Percentiles rank a stretch among this genome's conserved stretches.
Conservation (phyloP, 2,329 filamentous ascomycete genomes). For the Graphilbum sp. region DNA sequence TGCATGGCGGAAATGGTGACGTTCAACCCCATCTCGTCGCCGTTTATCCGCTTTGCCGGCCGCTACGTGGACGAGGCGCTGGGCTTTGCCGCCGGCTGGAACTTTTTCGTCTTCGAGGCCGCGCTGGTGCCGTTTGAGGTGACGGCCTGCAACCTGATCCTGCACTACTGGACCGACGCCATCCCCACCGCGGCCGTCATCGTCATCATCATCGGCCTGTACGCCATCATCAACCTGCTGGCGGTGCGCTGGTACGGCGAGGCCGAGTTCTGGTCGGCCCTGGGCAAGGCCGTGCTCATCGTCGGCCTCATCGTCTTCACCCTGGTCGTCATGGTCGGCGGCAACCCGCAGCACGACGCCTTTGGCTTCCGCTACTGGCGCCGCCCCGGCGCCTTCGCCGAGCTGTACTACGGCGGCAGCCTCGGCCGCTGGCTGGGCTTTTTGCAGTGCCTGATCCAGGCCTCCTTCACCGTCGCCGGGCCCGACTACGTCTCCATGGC, state of each 20-base stretch:
- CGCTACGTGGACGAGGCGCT: conserved; percentile 27
- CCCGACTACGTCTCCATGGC: conserved; percentile 33
- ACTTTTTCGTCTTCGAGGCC: conserved; percentile 20
- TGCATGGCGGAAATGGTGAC: conserved; percentile 27
- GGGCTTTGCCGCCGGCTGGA: conserved; percentile 31
- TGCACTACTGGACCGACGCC: conserved; percentile 8
- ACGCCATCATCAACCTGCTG: conserved; percentile 13
- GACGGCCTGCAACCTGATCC: conserved; percentile 3
- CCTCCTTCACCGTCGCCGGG: conserved; percentile 10
- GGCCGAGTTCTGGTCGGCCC: conserved; percentile 6
- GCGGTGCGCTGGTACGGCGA: conserved; percentile 7
- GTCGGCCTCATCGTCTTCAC: conserved; percentile 33
- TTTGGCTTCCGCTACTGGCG: conserved; percentile 8
- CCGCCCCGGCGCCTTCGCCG: conserved; percentile 25
- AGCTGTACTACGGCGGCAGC: conserved; percentile 14
- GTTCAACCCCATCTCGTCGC: conserved; percentile 38
- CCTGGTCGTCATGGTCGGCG: conserved; percentile 28
- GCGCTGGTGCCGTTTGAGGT: not conserved
- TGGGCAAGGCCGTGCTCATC: conserved; percentile 30
- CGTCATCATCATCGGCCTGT: not conserved
- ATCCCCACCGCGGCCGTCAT: not conserved
- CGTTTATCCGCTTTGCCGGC: conserved; percentile 29
- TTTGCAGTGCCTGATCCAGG: conserved; percentile 3
- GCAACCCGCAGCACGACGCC: conserved; percentile 4
- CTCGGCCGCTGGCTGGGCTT: conserved; percentile 26